Evolutionary conservation across 2,329 filamentous ascomycete genomes (phyloP), one percentile per base, ranked within the genome.

Genomic region (Chlorencoelia australis): DNA sequence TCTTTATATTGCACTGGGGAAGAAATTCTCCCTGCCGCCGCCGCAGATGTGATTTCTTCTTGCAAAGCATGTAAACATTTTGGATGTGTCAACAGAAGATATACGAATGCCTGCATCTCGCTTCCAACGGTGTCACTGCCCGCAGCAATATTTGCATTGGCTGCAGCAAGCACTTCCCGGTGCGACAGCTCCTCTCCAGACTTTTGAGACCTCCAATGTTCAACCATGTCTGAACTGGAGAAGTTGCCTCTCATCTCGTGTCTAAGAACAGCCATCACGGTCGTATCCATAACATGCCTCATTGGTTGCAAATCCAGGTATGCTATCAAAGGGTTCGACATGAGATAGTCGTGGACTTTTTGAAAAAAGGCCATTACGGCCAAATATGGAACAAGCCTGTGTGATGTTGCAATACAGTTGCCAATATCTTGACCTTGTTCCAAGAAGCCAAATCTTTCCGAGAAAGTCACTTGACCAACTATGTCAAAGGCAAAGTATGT

Each of bases 231-330:
- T 22, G 49, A 50, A 11, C 3, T 59, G n/a, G n/a, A 42, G 1
- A 43, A 45, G 26, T 52, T 52, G 1, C 46, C 40, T 25, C 60
- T 62, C n/a, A 49, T 41, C 27, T 59, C 55, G 1, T 59, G 50
- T 1, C 41, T 40, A 5, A 57, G 45, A 7, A 63, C 47, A 10
- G 58, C 58, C 0, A 46, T 44, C 9, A 55, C 37, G 9, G 50
- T 53, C 0, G 59, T 63, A 24, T 63, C 56, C 30, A 62, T 59
- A n/a, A 61, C 53, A 35, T 64, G 59, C 6, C 54, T 54, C 3
- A 51, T 50, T 1, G 60, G 59, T 28, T 56, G 51, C 2, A 63
- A 45, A 3, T 56, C 52, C 3, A 61, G 39, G 9, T 52, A 53
- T 15, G 52, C 59, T 20, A 62, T 51, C 7, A 63, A 42, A 0